These are phyloP conservation scores for Rhizopogon sp. DNA, from an alignment of 768 basidiomycete genomes.

Conservation along the genomic window DNA sequence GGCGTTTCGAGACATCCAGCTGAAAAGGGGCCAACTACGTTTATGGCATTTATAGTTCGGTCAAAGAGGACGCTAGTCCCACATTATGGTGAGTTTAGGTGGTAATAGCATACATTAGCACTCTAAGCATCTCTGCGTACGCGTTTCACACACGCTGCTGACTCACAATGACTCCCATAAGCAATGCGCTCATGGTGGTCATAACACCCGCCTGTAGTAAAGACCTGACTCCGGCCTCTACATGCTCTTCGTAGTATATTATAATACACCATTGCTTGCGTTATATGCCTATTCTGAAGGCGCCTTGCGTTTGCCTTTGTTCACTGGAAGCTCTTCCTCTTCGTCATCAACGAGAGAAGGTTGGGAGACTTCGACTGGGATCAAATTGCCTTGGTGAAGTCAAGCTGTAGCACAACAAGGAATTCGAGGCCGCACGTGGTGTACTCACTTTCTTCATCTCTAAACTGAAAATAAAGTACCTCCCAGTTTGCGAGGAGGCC, in stretches of 20 bases:
- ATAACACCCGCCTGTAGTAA: neutral
- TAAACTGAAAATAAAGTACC: conserved; percentile 61
- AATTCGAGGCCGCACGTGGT: neutral
- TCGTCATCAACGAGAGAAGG: conserved; percentile 61
- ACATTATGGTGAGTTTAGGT: no score
- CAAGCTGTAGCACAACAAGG: neutral
- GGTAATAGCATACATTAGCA: no score
- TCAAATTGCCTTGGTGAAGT: conserved; percentile 43
- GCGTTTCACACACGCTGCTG: no score
- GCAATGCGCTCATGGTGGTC: conserved; percentile 41
- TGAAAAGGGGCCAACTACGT: no score
- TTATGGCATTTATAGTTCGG: no score
- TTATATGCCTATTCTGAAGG: conserved; percentile 19
- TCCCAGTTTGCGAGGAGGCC: conserved; percentile 62
- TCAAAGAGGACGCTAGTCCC: no score
- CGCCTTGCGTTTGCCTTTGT: conserved; percentile 66
- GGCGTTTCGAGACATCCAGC: no score
- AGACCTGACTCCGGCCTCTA: neutral
- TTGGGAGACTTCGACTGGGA: conserved; percentile 54
- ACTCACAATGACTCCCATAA: no score
- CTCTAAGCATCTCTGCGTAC: no score
- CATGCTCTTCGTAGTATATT: neutral
- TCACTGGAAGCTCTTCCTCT: conserved; percentile 34
- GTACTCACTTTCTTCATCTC: conserved; percentile 54
- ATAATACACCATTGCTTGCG: no score